phyloP scores from a whole-genome alignment of 306 rosid genomes.

The Oxytropis ochrocephala region DNA sequence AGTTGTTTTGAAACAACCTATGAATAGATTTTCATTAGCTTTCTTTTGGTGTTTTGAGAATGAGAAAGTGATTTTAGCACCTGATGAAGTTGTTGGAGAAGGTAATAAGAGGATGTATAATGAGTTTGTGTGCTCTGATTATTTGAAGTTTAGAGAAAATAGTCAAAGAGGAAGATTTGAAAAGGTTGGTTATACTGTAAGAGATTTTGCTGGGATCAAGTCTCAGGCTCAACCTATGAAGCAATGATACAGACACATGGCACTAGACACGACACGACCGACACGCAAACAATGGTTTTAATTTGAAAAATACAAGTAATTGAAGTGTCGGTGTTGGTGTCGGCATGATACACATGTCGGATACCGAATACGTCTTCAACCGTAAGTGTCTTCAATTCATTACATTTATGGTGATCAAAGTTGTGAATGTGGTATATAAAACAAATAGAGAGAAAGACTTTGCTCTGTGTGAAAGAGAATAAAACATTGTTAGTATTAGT shows the following conservation, averaged over 20 bases:
- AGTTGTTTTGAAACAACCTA: conserved; percentile 56
- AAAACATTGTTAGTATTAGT: not conserved
- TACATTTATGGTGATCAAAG: not conserved
- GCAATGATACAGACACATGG: too few species aligned
- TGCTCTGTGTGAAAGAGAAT: conserved; percentile 11
- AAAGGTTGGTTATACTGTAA: conserved; percentile 82
- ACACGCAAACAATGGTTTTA: too few species aligned
- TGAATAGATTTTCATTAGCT: conserved; percentile 69
- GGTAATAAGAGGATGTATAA: conserved; percentile 44
- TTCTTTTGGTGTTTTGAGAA: conserved; percentile 93
- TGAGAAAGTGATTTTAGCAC: conserved; percentile 59
- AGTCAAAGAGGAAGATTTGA: conserved; percentile 82
- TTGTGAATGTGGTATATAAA: conserved; percentile 12
- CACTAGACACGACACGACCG: too few species aligned
- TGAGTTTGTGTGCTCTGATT: conserved; percentile 64
- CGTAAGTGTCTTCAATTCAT: too few species aligned
- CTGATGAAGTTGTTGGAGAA: conserved; percentile 67
- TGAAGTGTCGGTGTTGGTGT: too few species aligned
- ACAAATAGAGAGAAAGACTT: not conserved
- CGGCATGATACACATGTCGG: too few species aligned
- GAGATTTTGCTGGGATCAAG: conserved; percentile 67
- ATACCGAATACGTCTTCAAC: too few species aligned
- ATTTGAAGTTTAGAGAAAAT: conserved; percentile 78
- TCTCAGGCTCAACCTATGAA: not conserved
- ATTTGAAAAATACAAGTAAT: too few species aligned